A percentile compares a stretch with the other conserved stretches of the same genome.
Evolutionary conservation across 192 early-diverging fungal genomes (phyloP).

Genomic region (Coemansia sp.): DNA sequence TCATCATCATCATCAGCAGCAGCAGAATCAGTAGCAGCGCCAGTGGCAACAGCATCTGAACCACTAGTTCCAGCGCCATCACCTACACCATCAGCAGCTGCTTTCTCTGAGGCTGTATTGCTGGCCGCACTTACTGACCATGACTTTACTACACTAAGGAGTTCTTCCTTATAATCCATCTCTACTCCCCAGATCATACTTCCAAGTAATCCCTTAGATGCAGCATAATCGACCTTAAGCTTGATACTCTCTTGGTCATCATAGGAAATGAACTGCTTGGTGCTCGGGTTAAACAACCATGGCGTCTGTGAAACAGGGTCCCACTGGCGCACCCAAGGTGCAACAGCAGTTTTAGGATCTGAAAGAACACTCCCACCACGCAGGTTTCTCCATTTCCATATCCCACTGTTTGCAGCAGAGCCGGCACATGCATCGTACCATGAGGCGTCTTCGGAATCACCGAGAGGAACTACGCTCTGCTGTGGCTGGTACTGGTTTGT

Average conservation of each 20-base stretch:
- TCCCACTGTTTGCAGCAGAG: conserved; percentile 44
- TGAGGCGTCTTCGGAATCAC: conserved; percentile 52
- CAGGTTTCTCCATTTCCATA: conserved; percentile 61
- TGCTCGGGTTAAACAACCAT: conserved; percentile 64
- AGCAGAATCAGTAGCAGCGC: background rate
- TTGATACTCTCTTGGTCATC: conserved; percentile 60
- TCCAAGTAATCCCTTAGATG: conserved; percentile 55
- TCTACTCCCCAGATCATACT: conserved; percentile 68
- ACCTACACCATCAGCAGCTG: too few species aligned
- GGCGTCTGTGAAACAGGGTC: conserved; percentile 60
- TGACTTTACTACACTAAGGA: conserved; percentile 36
- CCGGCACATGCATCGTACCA: conserved; percentile 52
- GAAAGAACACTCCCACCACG: conserved; percentile 51
- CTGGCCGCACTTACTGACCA: too few species aligned
- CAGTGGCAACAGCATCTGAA: background rate
- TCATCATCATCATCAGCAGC: background rate
- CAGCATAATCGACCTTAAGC: conserved; percentile 58
- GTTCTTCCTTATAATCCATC: conserved; percentile 59
- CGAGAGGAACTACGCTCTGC: conserved; percentile 36
- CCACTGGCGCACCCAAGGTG: conserved; percentile 59
- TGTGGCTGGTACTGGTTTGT: conserved; percentile 47
- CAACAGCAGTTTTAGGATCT: conserved; percentile 12
- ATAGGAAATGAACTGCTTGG: conserved; percentile 61
- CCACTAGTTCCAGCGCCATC: too few species aligned
- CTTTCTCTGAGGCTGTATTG: too few species aligned